Percentiles rank a stretch among this genome's conserved stretches.
These are phyloP conservation scores for Bruguiera gymnorhiza DNA, from an alignment of 345 rosid species.

Conservation along the genomic window DNA sequence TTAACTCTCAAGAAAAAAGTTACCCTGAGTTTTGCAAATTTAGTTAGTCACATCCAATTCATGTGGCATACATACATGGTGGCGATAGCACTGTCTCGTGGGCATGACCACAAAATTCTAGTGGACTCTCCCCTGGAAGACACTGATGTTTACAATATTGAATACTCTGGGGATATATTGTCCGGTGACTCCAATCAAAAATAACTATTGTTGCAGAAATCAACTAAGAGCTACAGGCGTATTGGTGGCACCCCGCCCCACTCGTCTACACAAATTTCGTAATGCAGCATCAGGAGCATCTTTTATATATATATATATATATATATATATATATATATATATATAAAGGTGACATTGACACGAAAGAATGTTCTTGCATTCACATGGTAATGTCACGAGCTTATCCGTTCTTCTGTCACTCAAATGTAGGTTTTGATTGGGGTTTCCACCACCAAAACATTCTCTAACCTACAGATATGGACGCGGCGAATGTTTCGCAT, in stretches of 20 bases:
- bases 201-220: not conserved
- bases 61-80: no score
- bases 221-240: not conserved
- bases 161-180: no score
- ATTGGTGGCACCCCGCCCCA: constrained; percentile 21
- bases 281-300: constrained; percentile 28
- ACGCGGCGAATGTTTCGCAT: not conserved
- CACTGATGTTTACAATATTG: no score
- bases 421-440: not conserved
- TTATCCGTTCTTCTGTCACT: constrained; percentile 5
- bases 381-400: constrained; percentile 11
- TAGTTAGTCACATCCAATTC: no score
- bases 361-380: constrained; percentile 29
- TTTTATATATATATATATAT: constrained; percentile 4
- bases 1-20: no score
- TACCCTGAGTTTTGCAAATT: no score
- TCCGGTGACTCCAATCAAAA: not conserved
- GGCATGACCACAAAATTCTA: no score
- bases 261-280: constrained; percentile 9
- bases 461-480: not conserved
- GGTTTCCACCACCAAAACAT: not conserved
- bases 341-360: constrained; percentile 19
- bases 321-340: not conserved
- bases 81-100: no score
- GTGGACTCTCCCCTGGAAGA: no score